Base-by-base conservation (phyloP, 139 green algal genomes). In the Diplosphaera chodatii region DNA sequence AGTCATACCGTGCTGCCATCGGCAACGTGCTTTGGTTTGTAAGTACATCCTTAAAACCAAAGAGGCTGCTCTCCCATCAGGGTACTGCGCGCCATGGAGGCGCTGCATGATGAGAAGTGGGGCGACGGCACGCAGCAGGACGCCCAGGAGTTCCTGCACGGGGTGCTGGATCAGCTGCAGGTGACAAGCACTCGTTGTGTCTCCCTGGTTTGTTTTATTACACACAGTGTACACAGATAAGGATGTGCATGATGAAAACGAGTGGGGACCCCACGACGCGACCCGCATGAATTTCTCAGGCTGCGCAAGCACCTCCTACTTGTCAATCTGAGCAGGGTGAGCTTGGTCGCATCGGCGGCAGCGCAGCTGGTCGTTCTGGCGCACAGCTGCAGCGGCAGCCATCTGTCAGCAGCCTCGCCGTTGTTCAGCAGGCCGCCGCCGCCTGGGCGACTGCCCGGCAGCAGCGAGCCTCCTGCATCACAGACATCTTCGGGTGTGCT, bases 161-260 rank as follows among this genome's bases (percentile, higher is more conserved):
- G 67, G 74, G 66, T 90, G 30, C 80, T 90, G 63, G 78, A 85
- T 33, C 73, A 30, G 28, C 67, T 90, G 78, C 82, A 85, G 78
- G 81, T 85, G 31, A 20, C 63, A 56, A 48, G 10, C 37, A 48
- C 10, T 10, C n/a, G n/a, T n/a, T n/a, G n/a, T n/a, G n/a, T n/a
- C n/a, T n/a, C n/a, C n/a, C n/a, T n/a, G n/a, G n/a, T n/a, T n/a
- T n/a, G n/a, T n/a, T n/a, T n/a, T n/a, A n/a, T n/a, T n/a, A n/a
- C n/a, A n/a, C n/a, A n/a, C n/a, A n/a, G n/a, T n/a, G n/a, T n/a
- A n/a, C n/a, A n/a, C n/a, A n/a, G n/a, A n/a, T n/a, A n/a, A n/a
- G n/a, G n/a, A n/a, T n/a, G n/a, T n/a, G n/a, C n/a, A n/a, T n/a
- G n/a, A n/a, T n/a, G n/a, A n/a, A n/a, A n/a, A n/a, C n/a, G n/a